phyloP scores from a whole-genome alignment of 306 rosid species.

The Corylus americana region DNA sequence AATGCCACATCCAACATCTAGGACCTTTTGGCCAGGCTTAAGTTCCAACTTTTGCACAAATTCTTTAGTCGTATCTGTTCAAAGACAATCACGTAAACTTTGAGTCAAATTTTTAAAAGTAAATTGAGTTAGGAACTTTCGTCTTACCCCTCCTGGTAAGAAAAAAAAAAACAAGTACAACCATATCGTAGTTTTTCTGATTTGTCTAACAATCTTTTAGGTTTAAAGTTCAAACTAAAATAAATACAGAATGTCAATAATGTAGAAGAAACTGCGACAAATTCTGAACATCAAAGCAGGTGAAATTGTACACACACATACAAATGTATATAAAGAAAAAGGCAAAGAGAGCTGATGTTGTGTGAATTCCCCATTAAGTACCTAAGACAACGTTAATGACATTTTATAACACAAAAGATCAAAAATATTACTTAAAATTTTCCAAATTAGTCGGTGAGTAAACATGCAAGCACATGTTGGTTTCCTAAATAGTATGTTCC shows the following conservation, averaged over 20 bases:
- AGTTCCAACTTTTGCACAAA: conserved; percentile 78
- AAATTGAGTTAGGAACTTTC: not conserved
- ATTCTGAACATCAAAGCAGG: not conserved
- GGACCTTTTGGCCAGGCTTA: conserved; percentile 75
- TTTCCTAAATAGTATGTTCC: not conserved
- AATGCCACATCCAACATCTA: conserved; percentile 96
- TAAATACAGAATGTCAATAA: not conserved
- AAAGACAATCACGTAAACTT: conserved; percentile 22
- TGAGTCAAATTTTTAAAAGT: not conserved
- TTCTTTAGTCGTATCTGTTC: conserved; percentile 85
- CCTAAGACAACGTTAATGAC: not conserved
- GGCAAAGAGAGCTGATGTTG: not conserved
- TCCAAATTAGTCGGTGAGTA: not conserved
- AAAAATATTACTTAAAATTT: not conserved
- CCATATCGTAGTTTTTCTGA: not conserved
- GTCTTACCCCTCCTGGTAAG: not conserved
- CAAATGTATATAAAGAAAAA: not conserved
- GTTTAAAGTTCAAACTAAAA: not conserved
- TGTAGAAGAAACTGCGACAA: not conserved
- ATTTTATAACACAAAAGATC: not conserved
- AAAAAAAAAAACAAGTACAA: not conserved
- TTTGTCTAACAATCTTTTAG: not conserved
- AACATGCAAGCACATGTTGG: not conserved
- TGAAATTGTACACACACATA: not conserved
- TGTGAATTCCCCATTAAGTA: not conserved